Percentiles rank a stretch among this genome's conserved stretches.
phyloP scores from a whole-genome alignment of 495 filamentous ascomycete species.

The Diplogelasinospora grovesii region DNA sequence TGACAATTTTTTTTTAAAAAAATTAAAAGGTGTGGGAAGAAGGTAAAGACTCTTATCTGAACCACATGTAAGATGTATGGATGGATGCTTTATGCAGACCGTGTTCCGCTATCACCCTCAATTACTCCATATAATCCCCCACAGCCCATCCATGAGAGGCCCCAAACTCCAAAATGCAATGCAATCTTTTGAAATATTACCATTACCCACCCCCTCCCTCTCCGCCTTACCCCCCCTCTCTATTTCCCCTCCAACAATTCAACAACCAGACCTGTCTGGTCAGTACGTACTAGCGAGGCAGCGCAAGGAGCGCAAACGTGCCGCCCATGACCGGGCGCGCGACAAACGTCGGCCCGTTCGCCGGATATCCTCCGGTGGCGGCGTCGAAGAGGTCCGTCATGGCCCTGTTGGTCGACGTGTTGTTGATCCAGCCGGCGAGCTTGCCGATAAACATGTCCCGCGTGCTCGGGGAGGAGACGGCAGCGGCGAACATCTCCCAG shows the following conservation, averaged over 20 bases:
- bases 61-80: too few relatives aligned
- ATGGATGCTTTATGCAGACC: too few relatives aligned
- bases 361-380: constrained; percentile 50
- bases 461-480: constrained; percentile 56
- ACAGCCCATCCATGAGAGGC: too few relatives aligned
- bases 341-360: constrained; percentile 56
- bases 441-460: constrained; percentile 59
- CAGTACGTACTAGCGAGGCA: too few relatives aligned
- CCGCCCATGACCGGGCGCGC: constrained; percentile 79
- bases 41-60: too few relatives aligned
- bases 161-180: too few relatives aligned
- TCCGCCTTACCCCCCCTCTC: neutral
- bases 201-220: too few relatives aligned
- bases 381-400: constrained; percentile 80
- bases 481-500: constrained; percentile 82
- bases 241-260: neutral
- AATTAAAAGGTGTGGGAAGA: too few relatives aligned
- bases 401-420: constrained; percentile 62
- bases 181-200: too few relatives aligned
- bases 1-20: too few relatives aligned
- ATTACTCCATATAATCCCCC: too few relatives aligned
- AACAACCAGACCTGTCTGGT: neutral
- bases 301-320: constrained; percentile 71
- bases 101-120: too few relatives aligned
- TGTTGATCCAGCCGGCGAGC: constrained; percentile 70